Evolutionary conservation across 1,284 basidiomycete species (phyloP), one percentile per base, ranked within the genome.

Genomic region (Sporisorium iseilematis-ciliati): DNA sequence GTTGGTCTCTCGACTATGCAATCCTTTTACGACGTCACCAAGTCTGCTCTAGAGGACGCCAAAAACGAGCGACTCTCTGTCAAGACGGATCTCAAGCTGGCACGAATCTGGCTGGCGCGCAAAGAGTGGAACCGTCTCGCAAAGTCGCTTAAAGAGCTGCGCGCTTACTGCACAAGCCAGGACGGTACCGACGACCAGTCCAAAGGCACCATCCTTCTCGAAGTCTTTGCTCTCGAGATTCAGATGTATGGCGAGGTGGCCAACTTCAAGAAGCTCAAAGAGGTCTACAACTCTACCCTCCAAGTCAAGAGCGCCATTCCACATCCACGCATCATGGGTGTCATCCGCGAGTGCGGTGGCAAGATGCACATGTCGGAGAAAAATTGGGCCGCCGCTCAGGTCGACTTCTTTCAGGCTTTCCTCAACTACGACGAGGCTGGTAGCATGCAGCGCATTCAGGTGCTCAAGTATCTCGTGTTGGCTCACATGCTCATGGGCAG

Each of bases 311-410:
- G 94, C 35, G 97, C 97, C 8, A 98, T 99, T 67, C 95, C 96
- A 11, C 97, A 99, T 87, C 97, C 97, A 8, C 91, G 95, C 26
- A 98, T 99, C 82, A 95, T 98, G 92, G 97, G 96, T 57, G 93
- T 98, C 58, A 99, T 99, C 86, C 94, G 95, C 82, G 97, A 99
- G 86, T 98, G 96, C 78, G 97, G 97, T 14, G 97, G 97, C 8
- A 99, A 99, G 87, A 99, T 99, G 97, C 97, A 97, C 94, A 99
- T 99, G 97, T 94, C 93, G 64, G 97, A 99, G 88, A 93, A 93
- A 74, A 92, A 97, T 87, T 99, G 96, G 95, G 92, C 92, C 67
- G 91, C 93, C 55, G 97, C 97, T 0, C 96, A 94, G 76, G 93
- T 94, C 82, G 96, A 99, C 87, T 97, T 99, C 86, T 99, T 98